These are phyloP conservation scores for Trametes gibbosa DNA, from an alignment of 768 basidiomycete genomes.

Conservation along the genomic window DNA sequence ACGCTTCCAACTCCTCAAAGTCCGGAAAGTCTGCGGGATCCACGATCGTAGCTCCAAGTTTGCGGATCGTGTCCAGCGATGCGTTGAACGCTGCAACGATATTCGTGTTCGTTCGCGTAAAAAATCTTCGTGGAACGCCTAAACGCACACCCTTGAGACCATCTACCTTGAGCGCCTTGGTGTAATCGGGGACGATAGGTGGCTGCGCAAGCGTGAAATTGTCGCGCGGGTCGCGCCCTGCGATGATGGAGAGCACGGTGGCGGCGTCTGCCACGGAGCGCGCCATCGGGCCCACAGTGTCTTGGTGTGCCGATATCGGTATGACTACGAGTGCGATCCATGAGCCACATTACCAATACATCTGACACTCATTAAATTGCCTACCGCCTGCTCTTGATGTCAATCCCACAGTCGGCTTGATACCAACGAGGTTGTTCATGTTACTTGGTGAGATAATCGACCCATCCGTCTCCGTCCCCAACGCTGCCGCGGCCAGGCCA, in stretches of 20 bases:
- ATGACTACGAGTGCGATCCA: slow-evolving; percentile 33
- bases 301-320: slow-evolving; percentile 41
- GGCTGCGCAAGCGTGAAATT: slow-evolving; percentile 45
- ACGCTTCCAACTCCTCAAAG: slow-evolving; percentile 44
- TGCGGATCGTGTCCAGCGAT: slow-evolving; percentile 36
- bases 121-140: slow-evolving; percentile 41
- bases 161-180: slow-evolving; percentile 45
- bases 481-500: slow-evolving; percentile 41
- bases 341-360: not conserved
- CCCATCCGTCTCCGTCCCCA: slow-evolving; percentile 51
- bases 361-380: not conserved
- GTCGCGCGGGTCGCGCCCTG: slow-evolving; percentile 42
- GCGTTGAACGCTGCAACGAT: slow-evolving; percentile 38
- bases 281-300: slow-evolving; percentile 37
- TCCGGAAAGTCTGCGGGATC: slow-evolving; percentile 64
- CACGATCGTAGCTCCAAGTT: slow-evolving; percentile 48
- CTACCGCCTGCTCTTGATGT: slow-evolving; percentile 36
- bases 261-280: slow-evolving; percentile 37
- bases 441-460: slow-evolving; percentile 44
- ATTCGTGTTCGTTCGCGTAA: slow-evolving; percentile 50
- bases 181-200: slow-evolving; percentile 50
- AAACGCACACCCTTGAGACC: slow-evolving; percentile 46
- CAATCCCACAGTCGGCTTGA: slow-evolving; percentile 38
- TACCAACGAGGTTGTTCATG: slow-evolving; percentile 40
- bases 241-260: slow-evolving; percentile 38